These are phyloP conservation scores for Mytilinidion resinicola DNA, from an alignment of 495 filamentous ascomycete species.

Conservation along the genomic window DNA sequence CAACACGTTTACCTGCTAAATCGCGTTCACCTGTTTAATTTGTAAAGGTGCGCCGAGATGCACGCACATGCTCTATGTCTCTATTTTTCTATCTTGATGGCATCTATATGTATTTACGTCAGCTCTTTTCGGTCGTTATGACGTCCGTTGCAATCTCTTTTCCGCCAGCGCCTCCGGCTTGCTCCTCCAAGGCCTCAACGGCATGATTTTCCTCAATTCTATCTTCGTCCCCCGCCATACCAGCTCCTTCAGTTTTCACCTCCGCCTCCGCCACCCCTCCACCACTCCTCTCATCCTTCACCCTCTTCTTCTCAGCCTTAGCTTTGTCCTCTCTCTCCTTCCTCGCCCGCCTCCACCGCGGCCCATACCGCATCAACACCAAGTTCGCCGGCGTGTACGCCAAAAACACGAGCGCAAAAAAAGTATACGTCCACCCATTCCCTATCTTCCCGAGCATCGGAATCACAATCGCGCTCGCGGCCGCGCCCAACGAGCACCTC, in stretches of 20 bases:
- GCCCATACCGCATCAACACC: not conserved
- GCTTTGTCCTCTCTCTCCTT: not conserved
- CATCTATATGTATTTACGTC: no score
- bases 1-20: no score
- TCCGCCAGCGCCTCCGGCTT: no score
- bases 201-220: no score
- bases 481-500: conserved; percentile 35
- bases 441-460: conserved; percentile 31
- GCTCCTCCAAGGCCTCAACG: no score
- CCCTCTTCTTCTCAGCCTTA: not conserved
- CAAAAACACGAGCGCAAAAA: conserved; percentile 10
- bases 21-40: no score
- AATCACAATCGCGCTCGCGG: conserved; percentile 30
- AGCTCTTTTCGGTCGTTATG: no score
- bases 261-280: not conserved
- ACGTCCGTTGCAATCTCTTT: no score
- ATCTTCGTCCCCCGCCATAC: no score
- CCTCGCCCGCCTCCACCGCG: conserved; percentile 17
- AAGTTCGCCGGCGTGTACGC: not conserved
- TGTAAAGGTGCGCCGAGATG: no score
- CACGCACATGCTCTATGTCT: no score
- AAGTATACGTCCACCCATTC: conserved; percentile 37
- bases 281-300: not conserved
- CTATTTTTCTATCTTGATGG: no score
- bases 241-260: not conserved